Conservation (phyloP, 345 rosid genomes). For the Microthlaspi erraticum region DNA sequence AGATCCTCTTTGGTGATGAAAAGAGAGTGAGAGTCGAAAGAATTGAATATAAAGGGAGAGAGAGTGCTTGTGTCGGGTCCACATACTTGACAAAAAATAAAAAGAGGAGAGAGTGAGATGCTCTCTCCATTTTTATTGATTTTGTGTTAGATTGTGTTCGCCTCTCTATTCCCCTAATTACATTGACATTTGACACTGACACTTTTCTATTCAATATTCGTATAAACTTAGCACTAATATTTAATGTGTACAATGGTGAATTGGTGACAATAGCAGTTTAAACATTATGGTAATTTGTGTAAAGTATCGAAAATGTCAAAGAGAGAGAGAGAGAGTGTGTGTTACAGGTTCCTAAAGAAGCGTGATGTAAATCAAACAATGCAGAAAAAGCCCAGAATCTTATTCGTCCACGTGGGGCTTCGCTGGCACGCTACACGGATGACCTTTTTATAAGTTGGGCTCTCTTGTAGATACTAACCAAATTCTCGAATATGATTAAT, state of each 20-base stretch:
- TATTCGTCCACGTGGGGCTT: constrained; percentile 12
- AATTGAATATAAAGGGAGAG: constrained; percentile 9
- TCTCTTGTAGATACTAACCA: neutral
- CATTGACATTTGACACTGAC: constrained; percentile 44
- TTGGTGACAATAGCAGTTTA: too few species aligned
- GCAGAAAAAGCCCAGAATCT: neutral
- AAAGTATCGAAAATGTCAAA: constrained; percentile 5
- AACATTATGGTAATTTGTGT: neutral
- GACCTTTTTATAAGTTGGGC: neutral
- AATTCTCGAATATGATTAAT: neutral
- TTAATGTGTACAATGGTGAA: too few species aligned
- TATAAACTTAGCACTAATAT: too few species aligned
- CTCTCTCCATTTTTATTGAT: constrained; percentile 34
- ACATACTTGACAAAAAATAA: constrained; percentile 4
- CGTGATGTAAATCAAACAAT: neutral
- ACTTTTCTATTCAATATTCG: neutral
- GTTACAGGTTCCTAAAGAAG: neutral
- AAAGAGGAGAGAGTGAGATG: neutral
- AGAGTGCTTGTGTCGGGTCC: constrained; percentile 11
- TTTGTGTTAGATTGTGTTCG: constrained; percentile 47
- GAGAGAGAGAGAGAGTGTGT: too few species aligned
- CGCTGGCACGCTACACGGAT: neutral
- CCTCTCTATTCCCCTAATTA: constrained; percentile 2
- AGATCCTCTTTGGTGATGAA: neutral
- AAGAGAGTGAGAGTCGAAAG: constrained; percentile 8